Evolutionary conservation across 345 rosid species (phyloP).

Genomic region (Populus alba): DNA sequence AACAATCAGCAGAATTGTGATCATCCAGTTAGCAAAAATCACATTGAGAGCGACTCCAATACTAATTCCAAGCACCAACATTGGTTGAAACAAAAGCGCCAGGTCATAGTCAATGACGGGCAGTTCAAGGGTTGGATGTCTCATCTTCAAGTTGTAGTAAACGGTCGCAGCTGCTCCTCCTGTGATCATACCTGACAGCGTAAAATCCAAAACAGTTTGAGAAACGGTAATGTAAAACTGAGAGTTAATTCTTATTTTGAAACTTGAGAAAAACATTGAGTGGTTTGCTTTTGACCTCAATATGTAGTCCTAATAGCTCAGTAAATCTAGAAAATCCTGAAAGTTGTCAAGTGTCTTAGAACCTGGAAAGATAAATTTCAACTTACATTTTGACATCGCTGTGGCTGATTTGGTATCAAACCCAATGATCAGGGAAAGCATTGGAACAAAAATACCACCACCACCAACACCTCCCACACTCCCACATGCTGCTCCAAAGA

Average conservation of each 20-base stretch:
- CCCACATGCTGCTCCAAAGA: conserved; percentile 87
- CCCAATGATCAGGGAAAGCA: conserved; percentile 78
- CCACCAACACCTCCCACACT: conserved; percentile 95
- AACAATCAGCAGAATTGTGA: conserved; percentile 75
- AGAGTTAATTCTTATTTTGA: neutral
- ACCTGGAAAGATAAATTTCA: neutral
- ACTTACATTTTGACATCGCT: conserved; percentile 80
- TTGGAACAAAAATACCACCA: conserved; percentile 80
- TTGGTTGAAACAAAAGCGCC: conserved; percentile 76
- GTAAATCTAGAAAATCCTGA: neutral
- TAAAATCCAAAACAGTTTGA: conserved; percentile 1
- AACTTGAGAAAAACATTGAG: neutral
- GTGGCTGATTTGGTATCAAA: conserved; percentile 82
- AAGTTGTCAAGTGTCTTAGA: neutral
- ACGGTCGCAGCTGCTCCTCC: conserved; percentile 77
- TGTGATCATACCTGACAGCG: conserved; percentile 72
- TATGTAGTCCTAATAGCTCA: neutral
- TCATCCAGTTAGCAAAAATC: conserved; percentile 80
- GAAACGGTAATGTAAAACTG: neutral
- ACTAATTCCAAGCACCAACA: conserved; percentile 85
- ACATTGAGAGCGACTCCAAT: conserved; percentile 74
- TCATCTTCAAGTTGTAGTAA: conserved; percentile 68
- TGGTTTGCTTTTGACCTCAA: neutral
- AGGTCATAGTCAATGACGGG: conserved; percentile 84
- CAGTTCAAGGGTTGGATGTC: conserved; percentile 76